Conservation (phyloP, 75 land plant genomes). For the Ceratopteris richardii region DNA sequence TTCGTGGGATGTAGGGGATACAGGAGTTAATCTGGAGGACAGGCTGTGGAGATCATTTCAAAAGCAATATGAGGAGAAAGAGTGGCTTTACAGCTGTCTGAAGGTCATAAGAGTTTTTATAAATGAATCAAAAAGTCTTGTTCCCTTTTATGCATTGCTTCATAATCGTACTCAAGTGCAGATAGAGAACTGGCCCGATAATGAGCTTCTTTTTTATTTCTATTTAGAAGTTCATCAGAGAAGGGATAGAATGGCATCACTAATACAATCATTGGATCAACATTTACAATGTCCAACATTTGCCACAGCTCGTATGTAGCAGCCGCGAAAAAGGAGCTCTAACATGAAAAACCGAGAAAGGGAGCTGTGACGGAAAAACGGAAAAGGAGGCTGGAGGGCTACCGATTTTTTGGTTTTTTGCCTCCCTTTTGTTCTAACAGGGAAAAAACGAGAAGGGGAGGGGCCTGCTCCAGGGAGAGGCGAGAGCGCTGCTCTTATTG, state of each 20-base stretch:
- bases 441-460: too few species aligned
- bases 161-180: slow-evolving; percentile 77
- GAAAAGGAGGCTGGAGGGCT: too few species aligned
- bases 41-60: slow-evolving; percentile 31
- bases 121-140: slow-evolving; percentile 65
- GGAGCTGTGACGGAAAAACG: too few species aligned
- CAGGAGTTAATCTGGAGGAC: slow-evolving; percentile 37
- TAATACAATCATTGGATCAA: slow-evolving; percentile 95
- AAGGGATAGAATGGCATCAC: slow-evolving; percentile 88
- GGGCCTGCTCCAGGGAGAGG: too few species aligned
- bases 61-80: slow-evolving; percentile 42
- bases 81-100: slow-evolving; percentile 80
- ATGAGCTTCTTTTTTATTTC: slow-evolving; percentile 77
- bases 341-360: too few species aligned
- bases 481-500: too few species aligned
- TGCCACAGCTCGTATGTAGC: slow-evolving; percentile 68
- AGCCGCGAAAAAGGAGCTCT: too few species aligned
- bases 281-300: slow-evolving; percentile 96
- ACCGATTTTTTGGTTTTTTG: too few species aligned
- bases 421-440: too few species aligned
- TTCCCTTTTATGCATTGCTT: slow-evolving; percentile 92
- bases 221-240: slow-evolving; percentile 90
- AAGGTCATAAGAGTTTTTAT: slow-evolving; percentile 83
- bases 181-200: slow-evolving; percentile 84
- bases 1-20: slow-evolving; percentile 51